Conservation (phyloP, 768 basidiomycete genomes). For the Scleroderma citrinum region DNA sequence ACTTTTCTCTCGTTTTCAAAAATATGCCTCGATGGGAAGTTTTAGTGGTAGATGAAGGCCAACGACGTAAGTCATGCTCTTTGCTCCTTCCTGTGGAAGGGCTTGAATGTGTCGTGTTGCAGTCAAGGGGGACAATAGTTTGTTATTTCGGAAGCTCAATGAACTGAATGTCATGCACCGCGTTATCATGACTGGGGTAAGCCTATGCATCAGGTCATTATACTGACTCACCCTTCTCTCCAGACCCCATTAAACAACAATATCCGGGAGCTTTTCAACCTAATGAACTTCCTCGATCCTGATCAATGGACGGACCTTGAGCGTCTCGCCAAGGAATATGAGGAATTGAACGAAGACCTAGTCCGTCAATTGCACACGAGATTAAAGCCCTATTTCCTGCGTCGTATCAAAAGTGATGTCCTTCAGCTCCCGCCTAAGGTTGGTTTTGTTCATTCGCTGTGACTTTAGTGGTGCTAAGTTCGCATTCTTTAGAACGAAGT, state of each 20-base stretch:
- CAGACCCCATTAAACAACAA: constrained; percentile 98
- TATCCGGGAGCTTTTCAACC: constrained; percentile 90
- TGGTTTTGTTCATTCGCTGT: constrained; percentile 1
- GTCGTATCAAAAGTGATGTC: constrained; percentile 91
- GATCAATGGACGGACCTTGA: constrained; percentile 71
- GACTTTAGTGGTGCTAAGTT: constrained; percentile 1
- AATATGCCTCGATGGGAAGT: constrained; percentile 86
- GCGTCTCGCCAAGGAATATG: constrained; percentile 65
- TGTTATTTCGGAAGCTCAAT: constrained; percentile 78
- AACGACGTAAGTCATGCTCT: constrained; percentile 56
- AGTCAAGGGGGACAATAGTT: constrained; percentile 81
- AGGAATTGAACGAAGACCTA: constrained; percentile 72
- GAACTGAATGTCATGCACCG: constrained; percentile 75
- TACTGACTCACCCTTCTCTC: not conserved
- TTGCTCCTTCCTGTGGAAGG: not conserved
- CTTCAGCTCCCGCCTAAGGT: constrained; percentile 91
- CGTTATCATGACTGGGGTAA: constrained; percentile 83
- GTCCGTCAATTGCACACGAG: constrained; percentile 73
- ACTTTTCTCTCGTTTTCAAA: constrained; percentile 73
- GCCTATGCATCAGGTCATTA: constrained; percentile 10
- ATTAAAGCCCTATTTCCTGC: constrained; percentile 86
- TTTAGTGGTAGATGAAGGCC: constrained; percentile 92
- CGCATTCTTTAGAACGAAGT: constrained; percentile 64
- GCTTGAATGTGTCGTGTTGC: constrained; percentile 9
- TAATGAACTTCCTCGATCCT: constrained; percentile 93